Percentiles rank a stretch among this genome's conserved stretches.
Conservation (phyloP, 2,329 filamentous ascomycete species). For the Hansfordia pulvinata region DNA sequence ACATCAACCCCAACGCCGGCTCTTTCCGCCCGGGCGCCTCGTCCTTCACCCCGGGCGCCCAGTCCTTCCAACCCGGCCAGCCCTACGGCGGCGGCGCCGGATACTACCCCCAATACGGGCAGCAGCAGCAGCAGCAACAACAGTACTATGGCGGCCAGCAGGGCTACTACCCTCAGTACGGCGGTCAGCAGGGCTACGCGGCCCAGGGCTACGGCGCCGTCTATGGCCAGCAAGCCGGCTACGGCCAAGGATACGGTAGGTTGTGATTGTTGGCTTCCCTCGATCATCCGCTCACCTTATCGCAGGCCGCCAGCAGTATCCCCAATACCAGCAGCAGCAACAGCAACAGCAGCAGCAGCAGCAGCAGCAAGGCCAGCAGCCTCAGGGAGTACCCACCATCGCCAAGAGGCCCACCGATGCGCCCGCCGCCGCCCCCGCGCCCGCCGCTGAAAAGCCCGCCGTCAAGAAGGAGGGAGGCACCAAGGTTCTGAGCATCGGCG, state of each 20-base stretch:
- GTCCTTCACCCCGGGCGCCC: conserved; percentile 56
- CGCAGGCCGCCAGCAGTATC: conserved; percentile 32
- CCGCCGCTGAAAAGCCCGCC: conserved; percentile 33
- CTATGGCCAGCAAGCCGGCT: conserved; percentile 30
- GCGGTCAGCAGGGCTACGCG: conserved; percentile 27
- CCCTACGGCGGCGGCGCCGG: conserved; percentile 40
- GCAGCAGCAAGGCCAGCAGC: conserved; percentile 32
- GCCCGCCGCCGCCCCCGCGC: conserved; percentile 26
- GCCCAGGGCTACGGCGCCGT: conserved; percentile 39
- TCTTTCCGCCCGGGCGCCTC: conserved; percentile 32
- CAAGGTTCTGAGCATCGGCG: conserved; percentile 52
- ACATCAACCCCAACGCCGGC: conserved; percentile 46
- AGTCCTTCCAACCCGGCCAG: conserved; percentile 61
- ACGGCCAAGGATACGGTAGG: conserved; percentile 27
- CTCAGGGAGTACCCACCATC: conserved; percentile 37
- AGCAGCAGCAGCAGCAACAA: conserved; percentile 40
- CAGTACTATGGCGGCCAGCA: conserved; percentile 33
- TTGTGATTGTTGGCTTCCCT: background rate
- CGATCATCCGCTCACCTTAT: conserved; percentile 5
- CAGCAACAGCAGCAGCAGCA: conserved; percentile 22
- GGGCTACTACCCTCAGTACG: conserved; percentile 22
- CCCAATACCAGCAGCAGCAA: conserved; percentile 37
- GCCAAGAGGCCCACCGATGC: conserved; percentile 45
- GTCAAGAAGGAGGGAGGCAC: conserved; percentile 39
- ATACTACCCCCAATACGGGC: conserved; percentile 41